phyloP scores from a whole-genome alignment of 345 rosid species.

The Carallia pectinifolia region DNA sequence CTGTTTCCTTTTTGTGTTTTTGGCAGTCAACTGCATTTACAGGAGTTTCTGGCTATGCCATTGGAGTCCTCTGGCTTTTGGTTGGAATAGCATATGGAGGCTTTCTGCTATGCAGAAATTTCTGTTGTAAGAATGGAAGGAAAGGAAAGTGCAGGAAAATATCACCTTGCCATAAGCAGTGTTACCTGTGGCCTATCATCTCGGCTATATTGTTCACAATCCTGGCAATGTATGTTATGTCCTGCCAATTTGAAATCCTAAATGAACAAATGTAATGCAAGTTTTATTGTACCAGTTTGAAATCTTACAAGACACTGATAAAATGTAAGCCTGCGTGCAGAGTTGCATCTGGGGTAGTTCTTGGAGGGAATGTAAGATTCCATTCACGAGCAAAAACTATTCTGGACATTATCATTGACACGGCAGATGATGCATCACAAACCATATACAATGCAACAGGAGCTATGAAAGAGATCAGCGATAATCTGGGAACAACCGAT shows the following conservation, averaged over 20 bases:
- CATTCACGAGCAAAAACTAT: slow-evolving; percentile 43
- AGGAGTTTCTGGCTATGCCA: slow-evolving; percentile 53
- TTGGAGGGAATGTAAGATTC: slow-evolving; percentile 56
- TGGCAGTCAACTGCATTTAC: slow-evolving; percentile 62
- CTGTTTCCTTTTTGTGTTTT: not conserved
- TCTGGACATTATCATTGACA: slow-evolving; percentile 49
- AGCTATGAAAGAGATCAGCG: slow-evolving; percentile 52
- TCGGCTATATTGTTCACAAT: slow-evolving; percentile 41
- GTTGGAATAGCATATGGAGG: slow-evolving; percentile 41
- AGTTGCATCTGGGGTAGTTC: slow-evolving; percentile 52
- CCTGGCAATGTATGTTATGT: slow-evolving; percentile 51
- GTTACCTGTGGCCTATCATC: slow-evolving; percentile 38
- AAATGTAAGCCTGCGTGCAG: slow-evolving; percentile 27
- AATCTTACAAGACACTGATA: not conserved
- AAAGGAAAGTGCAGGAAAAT: slow-evolving; percentile 29
- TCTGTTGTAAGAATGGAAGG: slow-evolving; percentile 28
- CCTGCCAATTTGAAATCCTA: not conserved
- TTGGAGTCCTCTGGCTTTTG: slow-evolving; percentile 53
- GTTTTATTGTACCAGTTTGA: not conserved
- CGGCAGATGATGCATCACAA: slow-evolving; percentile 53
- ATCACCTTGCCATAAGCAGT: slow-evolving; percentile 27
- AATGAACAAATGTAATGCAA: not conserved
- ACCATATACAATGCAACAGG: slow-evolving; percentile 55
- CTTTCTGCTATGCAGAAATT: slow-evolving; percentile 21
- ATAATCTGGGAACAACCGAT: slow-evolving; percentile 29